Evolutionary conservation across 1,139 yeast genomes (phyloP).

Genomic region (Pichia sp.): DNA sequence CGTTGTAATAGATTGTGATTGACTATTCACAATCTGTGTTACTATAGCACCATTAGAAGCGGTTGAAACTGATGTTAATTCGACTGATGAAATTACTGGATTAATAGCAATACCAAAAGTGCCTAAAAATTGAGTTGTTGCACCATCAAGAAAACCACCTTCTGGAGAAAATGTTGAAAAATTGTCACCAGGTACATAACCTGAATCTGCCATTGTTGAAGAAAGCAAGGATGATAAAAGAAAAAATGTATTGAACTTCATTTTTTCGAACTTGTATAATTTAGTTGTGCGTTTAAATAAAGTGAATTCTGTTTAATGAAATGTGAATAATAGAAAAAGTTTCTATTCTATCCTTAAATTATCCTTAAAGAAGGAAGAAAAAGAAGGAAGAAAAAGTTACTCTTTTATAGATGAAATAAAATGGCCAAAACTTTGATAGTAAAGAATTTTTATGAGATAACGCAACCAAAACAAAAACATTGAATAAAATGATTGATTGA

Average conservation of each 20-base stretch:
- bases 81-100: conserved; percentile 39
- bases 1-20: conserved; percentile 31
- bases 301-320: too few relatives aligned
- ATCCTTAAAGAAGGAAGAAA: neutral
- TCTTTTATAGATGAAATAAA: neutral
- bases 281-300: too few relatives aligned
- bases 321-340: too few relatives aligned
- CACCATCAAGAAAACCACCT: conserved; percentile 50
- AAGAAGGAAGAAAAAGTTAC: neutral
- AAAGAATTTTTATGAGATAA: too few relatives aligned
- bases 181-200: conserved; percentile 62
- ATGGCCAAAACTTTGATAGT: too few relatives aligned
- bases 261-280: too few relatives aligned
- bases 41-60: conserved; percentile 25
- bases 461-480: neutral
- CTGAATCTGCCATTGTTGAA: conserved; percentile 23
- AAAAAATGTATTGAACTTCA: conserved; percentile 8
- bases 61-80: conserved; percentile 29
- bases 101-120: conserved; percentile 67
- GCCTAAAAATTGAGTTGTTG: conserved; percentile 52
- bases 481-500: conserved; percentile 1
- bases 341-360: too few relatives aligned
- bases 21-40: conserved; percentile 32
- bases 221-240: conserved; percentile 8
- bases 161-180: conserved; percentile 68